Evolutionary conservation across 768 basidiomycete genomes (phyloP).

Genomic region (Amanita thiersii): DNA sequence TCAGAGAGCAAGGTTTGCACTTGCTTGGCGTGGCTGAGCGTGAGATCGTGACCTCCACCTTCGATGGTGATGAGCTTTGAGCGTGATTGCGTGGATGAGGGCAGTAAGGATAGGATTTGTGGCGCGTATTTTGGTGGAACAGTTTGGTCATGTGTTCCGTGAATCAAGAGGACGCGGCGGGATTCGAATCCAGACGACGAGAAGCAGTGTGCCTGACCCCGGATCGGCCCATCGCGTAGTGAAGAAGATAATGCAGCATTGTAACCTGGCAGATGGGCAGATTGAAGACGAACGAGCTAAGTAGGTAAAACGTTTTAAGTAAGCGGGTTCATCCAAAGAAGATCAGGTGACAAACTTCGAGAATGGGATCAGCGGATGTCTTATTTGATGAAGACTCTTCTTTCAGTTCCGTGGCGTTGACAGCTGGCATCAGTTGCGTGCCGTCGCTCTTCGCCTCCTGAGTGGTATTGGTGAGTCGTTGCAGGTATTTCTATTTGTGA

Average conservation of each 20-base stretch:
- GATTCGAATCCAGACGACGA: constrained; percentile 36
- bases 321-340: not conserved
- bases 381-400: not conserved
- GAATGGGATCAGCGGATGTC: constrained; percentile 24
- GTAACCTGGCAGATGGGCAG: constrained; percentile 67
- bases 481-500: constrained; percentile 38
- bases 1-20: constrained; percentile 25
- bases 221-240: constrained; percentile 63
- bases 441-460: constrained; percentile 11
- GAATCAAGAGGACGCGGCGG: constrained; percentile 53
- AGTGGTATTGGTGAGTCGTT: constrained; percentile 34
- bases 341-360: constrained; percentile 30
- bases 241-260: constrained; percentile 74
- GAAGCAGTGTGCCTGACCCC: constrained; percentile 51
- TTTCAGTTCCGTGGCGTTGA: not conserved
- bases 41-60: constrained; percentile 47
- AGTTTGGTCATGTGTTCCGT: constrained; percentile 54
- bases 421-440: constrained; percentile 1
- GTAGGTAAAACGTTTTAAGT: not conserved
- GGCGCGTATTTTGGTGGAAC: constrained; percentile 48
- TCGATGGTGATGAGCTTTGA: constrained; percentile 40
- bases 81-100: constrained; percentile 21
- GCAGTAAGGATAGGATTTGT: constrained; percentile 36
- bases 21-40: constrained; percentile 30
- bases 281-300: constrained; percentile 70